These are phyloP conservation scores for Boletus rex-veris DNA, from an alignment of 768 basidiomycete genomes.

Conservation along the genomic window DNA sequence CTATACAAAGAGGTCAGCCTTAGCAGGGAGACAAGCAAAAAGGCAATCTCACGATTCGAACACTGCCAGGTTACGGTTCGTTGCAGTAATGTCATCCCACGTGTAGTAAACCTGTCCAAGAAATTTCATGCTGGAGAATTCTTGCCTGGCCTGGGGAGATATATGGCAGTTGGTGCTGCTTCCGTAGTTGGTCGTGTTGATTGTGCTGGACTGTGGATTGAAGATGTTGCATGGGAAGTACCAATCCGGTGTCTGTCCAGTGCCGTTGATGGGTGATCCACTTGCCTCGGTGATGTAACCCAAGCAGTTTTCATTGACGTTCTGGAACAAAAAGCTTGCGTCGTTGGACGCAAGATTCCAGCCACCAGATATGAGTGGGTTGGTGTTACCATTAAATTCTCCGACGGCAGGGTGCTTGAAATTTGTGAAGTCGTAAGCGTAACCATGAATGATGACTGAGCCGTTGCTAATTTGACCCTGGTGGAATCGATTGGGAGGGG, in stretches of 20 bases:
- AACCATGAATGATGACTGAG: slow-evolving; percentile 92
- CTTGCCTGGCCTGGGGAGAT: slow-evolving; percentile 46
- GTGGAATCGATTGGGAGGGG: slow-evolving; percentile 77
- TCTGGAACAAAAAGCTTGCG: slow-evolving; percentile 94
- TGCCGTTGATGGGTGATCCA: slow-evolving; percentile 68
- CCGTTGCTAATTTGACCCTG: slow-evolving; percentile 71
- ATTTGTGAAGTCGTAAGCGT: slow-evolving; percentile 84
- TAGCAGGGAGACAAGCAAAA: slow-evolving; percentile 1
- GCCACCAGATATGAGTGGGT: slow-evolving; percentile 74
- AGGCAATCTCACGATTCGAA: slow-evolving; percentile 75
- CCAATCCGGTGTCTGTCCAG: slow-evolving; percentile 70
- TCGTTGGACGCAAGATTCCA: slow-evolving; percentile 87
- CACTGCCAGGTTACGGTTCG: slow-evolving; percentile 81
- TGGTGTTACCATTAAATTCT: slow-evolving; percentile 73
- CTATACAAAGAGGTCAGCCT: slow-evolving; percentile 39
- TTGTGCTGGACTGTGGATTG: slow-evolving; percentile 63
- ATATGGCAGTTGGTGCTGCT: slow-evolving; percentile 70
- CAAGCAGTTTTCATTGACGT: slow-evolving; percentile 78
- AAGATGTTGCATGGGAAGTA: slow-evolving; percentile 97
- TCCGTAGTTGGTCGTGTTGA: slow-evolving; percentile 69
- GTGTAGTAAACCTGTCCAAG: slow-evolving; percentile 91
- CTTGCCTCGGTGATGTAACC: slow-evolving; percentile 69
- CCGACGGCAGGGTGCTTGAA: slow-evolving; percentile 78
- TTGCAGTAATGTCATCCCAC: slow-evolving; percentile 78
- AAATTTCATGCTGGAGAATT: slow-evolving; percentile 47